phyloP scores from a whole-genome alignment of 139 green algal species.

The Coelastrella sp. region DNA sequence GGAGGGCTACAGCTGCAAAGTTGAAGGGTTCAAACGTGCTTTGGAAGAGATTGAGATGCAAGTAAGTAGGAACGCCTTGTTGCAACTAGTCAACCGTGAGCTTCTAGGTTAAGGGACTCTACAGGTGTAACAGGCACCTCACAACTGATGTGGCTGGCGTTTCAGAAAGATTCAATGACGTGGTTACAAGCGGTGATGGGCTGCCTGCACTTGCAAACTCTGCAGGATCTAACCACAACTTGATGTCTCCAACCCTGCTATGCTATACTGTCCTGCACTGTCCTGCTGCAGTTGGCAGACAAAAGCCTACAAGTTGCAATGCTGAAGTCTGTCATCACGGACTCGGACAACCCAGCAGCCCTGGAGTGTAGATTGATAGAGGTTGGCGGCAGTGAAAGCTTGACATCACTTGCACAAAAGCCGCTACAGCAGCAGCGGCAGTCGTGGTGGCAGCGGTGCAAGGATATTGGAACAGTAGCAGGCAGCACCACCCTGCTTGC shows the following conservation, averaged over 20 bases:
- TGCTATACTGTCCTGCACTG: neutral
- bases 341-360: neutral
- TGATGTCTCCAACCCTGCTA: too few relatives aligned
- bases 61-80: neutral
- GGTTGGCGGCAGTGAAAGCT: neutral
- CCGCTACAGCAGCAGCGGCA: neutral
- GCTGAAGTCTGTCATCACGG: constrained; percentile 9
- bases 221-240: too few relatives aligned
- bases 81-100: neutral
- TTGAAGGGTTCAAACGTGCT: constrained; percentile 29
- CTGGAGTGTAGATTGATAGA: constrained; percentile 1
- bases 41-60: constrained; percentile 27
- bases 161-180: neutral
- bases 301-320: constrained; percentile 31
- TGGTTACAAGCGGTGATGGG: neutral
- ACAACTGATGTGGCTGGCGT: neutral
- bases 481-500: neutral
- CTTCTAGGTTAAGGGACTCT: neutral
- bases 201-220: neutral
- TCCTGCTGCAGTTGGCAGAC: constrained; percentile 1
- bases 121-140: neutral
- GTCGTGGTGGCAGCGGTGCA: neutral
- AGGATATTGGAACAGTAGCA: neutral
- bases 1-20: constrained; percentile 24
- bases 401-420: neutral